Conservation (phyloP, 306 rosid species). For the Sophora flavescens region DNA sequence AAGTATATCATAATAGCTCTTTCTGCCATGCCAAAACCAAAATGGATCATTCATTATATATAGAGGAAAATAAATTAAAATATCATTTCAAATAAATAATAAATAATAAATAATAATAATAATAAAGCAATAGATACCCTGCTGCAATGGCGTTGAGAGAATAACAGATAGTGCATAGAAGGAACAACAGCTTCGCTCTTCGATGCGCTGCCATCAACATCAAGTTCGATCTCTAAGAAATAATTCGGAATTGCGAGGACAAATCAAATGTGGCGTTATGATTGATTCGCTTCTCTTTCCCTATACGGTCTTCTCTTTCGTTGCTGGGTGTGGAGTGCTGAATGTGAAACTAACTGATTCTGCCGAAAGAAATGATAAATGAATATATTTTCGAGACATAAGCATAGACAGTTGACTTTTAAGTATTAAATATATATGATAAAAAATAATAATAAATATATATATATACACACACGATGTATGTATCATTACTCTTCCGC, state of each 20-base stretch:
- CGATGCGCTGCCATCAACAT: conserved; percentile 61
- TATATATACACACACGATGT: too few species aligned
- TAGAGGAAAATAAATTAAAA: too few species aligned
- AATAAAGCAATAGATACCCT: conserved; percentile 45
- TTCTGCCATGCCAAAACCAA: conserved; percentile 40
- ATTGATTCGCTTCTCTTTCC: not conserved
- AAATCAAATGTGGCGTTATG: not conserved
- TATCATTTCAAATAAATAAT: too few species aligned
- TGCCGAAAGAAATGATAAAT: too few species aligned
- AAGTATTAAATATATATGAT: too few species aligned
- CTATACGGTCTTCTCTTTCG: too few species aligned
- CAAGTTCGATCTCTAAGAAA: conserved; percentile 31
- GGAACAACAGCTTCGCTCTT: conserved; percentile 37
- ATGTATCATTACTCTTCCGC: too few species aligned
- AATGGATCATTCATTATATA: too few species aligned
- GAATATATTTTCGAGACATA: too few species aligned
- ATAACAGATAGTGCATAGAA: conserved; percentile 59
- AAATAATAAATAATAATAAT: too few species aligned
- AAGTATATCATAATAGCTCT: conserved; percentile 73
- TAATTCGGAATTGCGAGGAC: conserved; percentile 21
- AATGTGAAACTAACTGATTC: not conserved
- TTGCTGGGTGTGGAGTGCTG: not conserved
- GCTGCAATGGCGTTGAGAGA: conserved; percentile 70
- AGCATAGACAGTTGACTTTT: too few species aligned
- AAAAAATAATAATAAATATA: too few species aligned